Base-by-base conservation (phyloP, 73 alveolate genomes). In the Paramecium octaurelia region DNA sequence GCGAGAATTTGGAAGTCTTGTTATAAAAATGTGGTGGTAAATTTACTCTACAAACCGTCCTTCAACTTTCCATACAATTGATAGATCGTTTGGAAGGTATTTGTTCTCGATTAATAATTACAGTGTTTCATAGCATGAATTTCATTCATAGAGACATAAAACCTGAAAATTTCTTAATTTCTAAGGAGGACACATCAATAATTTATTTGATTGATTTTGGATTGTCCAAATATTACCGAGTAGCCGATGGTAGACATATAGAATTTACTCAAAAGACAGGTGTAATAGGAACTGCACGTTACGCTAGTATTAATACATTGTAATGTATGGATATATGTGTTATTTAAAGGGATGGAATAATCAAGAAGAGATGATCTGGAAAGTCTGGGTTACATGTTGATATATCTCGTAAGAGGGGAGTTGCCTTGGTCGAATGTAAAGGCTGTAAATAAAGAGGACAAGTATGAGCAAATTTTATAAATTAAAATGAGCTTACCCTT, bases 201-300 rank as follows among this genome's bases (percentile, higher is more conserved):
- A 92, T 98, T 42, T 95, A 93, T 92, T 85, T 94, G 21, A 95
- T 98, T 18, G 99, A 98, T 93, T 98, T 98, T 93, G 99, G 99
- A 35, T 71, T 98, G 46, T 95, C 99, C 34, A 98, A 98, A 95
- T 93, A 96, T 86, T 96, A 93, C 92, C 77, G 98, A 85, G 94
- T 95, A 7, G 71, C 92, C 70, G 95, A 98, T 44, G 96, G 96
- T 34, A 92, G 58, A 50, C 98, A 96, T 70, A 96, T 93, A 48
- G 95, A 92, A 29, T 95, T 84, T 34, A 92, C 84, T 76, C 93
- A 96, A 46, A 86, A 90, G 27, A 85, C 88, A 75, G 95, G 95
- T 23, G 83, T 95, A 20, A 96, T 97, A 9, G 98, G 97, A 8
- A 96, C 97, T 14, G 97, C 96, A 48, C 95, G 97, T 12, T 96